A percentile compares a stretch with the other conserved stretches of the same genome.
These are phyloP conservation scores for Aurantiochytrium sp. DNA, from an alignment of 108 stramenopile genomes.

Conservation along the genomic window DNA sequence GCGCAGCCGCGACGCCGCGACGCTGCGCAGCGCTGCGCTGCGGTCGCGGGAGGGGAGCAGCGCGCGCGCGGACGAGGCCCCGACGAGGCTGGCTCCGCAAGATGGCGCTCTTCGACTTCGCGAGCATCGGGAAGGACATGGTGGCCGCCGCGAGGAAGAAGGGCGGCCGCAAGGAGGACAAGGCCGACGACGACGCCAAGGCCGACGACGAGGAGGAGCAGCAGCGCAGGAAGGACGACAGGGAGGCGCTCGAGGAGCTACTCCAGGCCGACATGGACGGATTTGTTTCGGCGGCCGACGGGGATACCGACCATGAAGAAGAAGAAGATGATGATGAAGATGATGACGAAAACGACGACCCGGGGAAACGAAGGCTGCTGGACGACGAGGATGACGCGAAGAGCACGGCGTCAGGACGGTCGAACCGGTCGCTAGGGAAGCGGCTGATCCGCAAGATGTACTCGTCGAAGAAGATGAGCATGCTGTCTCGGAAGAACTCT, in stretches of 20 bases:
- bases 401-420: not conserved
- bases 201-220: not conserved
- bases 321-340: not conserved
- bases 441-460: not conserved
- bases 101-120: constrained; percentile 28
- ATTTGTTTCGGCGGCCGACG: not conserved
- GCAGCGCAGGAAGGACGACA: not conserved
- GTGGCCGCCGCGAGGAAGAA: not conserved
- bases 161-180: not conserved
- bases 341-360: not conserved
- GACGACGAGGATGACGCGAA: not conserved
- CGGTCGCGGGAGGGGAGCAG: too few species aligned
- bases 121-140: not conserved
- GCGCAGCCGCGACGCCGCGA: too few species aligned
- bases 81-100: not conserved
- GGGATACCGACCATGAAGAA: not conserved
- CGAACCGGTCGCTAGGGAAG: not conserved
- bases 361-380: too few species aligned
- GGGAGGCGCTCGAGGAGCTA: not conserved
- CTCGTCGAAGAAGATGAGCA: not conserved
- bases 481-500: not conserved
- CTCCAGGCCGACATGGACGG: not conserved
- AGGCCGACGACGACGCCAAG: not conserved
- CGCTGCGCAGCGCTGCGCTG: too few species aligned
- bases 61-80: too few species aligned